Conservation (phyloP, 305 asterid species). For the Fraxinus sp. region DNA sequence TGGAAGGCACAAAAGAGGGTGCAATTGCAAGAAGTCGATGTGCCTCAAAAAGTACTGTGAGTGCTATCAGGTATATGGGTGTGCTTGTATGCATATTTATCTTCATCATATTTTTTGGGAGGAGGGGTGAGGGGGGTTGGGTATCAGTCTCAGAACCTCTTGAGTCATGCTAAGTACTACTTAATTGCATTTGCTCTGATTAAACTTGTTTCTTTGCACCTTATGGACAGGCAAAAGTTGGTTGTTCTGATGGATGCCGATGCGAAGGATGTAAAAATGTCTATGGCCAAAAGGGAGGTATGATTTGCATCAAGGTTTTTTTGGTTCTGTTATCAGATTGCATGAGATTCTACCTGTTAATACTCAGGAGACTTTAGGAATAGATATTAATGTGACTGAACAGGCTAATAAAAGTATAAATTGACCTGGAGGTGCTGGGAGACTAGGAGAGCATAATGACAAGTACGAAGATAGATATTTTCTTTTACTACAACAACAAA, state of each 20-base stretch:
- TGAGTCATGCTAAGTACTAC: neutral
- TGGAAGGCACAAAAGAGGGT: conserved; percentile 74
- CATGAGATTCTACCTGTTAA: neutral
- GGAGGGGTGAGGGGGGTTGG: neutral
- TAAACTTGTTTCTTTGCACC: conserved; percentile 21
- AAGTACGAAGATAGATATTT: neutral
- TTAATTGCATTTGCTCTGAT: conserved; percentile 1
- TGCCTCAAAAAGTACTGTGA: conserved; percentile 83
- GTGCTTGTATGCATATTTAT: neutral
- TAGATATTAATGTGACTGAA: neutral
- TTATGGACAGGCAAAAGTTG: conserved; percentile 61
- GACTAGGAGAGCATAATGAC: neutral
- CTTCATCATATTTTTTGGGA: neutral
- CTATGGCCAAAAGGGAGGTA: conserved; percentile 69
- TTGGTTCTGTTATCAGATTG: neutral
- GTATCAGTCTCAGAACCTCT: neutral
- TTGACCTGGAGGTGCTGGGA: neutral
- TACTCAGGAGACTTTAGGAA: neutral
- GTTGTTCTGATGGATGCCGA: conserved; percentile 82
- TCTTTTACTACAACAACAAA: neutral
- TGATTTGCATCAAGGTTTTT: neutral
- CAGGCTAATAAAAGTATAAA: neutral
- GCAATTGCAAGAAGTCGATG: conserved; percentile 88
- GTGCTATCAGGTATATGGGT: conserved; percentile 73
- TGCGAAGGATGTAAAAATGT: conserved; percentile 81